Percentiles rank a stretch among this genome's conserved stretches.
Evolutionary conservation across 2,329 filamentous ascomycete genomes (phyloP).

Genomic region (Cytospora leucostoma): DNA sequence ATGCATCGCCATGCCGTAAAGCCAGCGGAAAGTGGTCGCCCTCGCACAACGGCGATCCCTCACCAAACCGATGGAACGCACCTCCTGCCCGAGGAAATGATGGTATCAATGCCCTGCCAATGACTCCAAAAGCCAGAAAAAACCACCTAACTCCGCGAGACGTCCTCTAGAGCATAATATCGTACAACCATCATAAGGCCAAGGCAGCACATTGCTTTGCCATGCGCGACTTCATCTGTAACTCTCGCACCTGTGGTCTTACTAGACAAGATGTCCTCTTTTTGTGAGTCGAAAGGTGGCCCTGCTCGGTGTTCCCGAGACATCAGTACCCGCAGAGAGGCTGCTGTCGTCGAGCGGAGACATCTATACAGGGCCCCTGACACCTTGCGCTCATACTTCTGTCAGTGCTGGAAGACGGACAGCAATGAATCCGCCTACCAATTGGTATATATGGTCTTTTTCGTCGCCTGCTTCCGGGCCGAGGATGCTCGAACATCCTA

Average conservation of each 20-base stretch:
- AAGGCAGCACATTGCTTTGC: background rate
- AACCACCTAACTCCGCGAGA: constrained; percentile 18
- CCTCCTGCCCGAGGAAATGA: background rate
- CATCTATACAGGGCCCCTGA: background rate
- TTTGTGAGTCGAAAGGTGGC: background rate
- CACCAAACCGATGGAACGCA: background rate
- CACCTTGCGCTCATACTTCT: background rate
- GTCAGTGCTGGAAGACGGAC: background rate
- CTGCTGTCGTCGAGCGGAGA: background rate
- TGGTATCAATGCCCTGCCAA: constrained; percentile 15
- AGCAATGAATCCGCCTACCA: background rate
- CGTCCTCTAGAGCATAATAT: constrained; percentile 12
- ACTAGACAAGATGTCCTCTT: background rate
- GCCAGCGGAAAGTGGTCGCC: background rate
- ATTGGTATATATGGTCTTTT: background rate
- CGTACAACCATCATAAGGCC: background rate
- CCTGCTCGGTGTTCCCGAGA: background rate
- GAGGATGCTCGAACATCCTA: background rate
- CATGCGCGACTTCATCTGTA: background rate
- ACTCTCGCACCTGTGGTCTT: background rate
- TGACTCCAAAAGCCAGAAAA: constrained; percentile 20
- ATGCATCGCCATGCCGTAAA: background rate
- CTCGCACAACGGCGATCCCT: background rate
- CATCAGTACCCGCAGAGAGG: background rate
- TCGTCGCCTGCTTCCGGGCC: background rate